Conservation (phyloP, 768 basidiomycete species). For the Lentinus tigrinus region DNA sequence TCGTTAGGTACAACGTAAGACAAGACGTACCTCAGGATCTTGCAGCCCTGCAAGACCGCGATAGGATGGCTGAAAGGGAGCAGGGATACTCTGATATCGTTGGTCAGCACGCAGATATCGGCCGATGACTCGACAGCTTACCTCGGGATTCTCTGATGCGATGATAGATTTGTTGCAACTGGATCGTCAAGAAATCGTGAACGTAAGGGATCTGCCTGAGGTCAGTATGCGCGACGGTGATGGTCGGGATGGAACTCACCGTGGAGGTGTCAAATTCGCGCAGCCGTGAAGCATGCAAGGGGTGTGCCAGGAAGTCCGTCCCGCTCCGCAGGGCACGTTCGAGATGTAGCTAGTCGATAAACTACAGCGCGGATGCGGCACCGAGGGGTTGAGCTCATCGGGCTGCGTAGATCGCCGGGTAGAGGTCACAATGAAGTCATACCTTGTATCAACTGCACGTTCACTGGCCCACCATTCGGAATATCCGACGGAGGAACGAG, state of each 20-base stretch:
- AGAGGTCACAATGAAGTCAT: slow-evolving; percentile 4
- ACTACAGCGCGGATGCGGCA: not conserved
- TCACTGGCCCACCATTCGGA: slow-evolving; percentile 6
- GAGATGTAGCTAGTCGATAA: not conserved
- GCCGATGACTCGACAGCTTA: not conserved
- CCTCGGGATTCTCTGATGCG: not conserved
- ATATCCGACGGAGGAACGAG: slow-evolving; percentile 1
- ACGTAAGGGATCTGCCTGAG: not conserved
- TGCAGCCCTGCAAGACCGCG: not conserved
- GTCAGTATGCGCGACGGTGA: not conserved
- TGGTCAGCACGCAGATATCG: not conserved
- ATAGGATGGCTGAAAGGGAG: not conserved
- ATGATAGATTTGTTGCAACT: not conserved
- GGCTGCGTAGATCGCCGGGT: not conserved
- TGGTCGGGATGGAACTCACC: not conserved
- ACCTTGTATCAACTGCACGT: slow-evolving; percentile 6
- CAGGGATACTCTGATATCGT: not conserved
- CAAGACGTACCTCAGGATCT: not conserved
- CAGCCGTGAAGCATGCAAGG: slow-evolving; percentile 1
- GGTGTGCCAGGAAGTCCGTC: not conserved
- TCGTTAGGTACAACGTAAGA: no score
- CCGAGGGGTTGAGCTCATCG: not conserved
- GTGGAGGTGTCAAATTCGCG: not conserved
- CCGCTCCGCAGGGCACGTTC: not conserved
- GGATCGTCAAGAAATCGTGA: not conserved